Percentiles rank a stretch among this genome's conserved stretches.
These are phyloP conservation scores for Talaromyces rugulosus DNA, from an alignment of 2,329 filamentous ascomycete genomes.

Conservation along the genomic window DNA sequence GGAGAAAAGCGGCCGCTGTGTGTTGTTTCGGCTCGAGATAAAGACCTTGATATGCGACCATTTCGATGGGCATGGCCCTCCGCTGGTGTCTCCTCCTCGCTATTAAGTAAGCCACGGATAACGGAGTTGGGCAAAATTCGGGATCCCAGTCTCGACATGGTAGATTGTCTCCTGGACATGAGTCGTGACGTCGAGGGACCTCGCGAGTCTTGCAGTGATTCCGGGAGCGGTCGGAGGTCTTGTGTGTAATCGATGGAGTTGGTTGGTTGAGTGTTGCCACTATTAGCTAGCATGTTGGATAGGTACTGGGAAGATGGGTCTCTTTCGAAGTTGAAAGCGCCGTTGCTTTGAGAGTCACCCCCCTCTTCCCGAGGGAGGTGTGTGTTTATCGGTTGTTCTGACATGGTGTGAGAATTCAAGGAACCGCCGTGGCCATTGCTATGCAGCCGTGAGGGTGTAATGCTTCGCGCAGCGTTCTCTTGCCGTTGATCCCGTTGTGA, in stretches of 20 bases:
- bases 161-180: constrained; percentile 40
- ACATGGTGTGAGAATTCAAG: constrained; percentile 28
- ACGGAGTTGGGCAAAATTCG: constrained; percentile 45
- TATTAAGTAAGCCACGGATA: constrained; percentile 40
- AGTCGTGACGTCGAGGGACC: constrained; percentile 15
- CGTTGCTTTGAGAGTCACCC: constrained; percentile 7
- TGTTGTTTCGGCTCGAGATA: constrained; percentile 30
- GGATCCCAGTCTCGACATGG: constrained; percentile 46
- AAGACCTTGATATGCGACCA: constrained; percentile 36
- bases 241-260: constrained; percentile 6
- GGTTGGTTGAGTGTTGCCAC: constrained; percentile 1
- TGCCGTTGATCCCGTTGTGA: constrained; percentile 34
- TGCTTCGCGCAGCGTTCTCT: constrained; percentile 20
- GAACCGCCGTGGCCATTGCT: constrained; percentile 29
- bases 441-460: constrained; percentile 18
- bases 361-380: constrained; percentile 14
- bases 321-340: constrained; percentile 8
- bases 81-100: constrained; percentile 42
- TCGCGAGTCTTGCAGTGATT: constrained; percentile 3
- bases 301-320: constrained; percentile 2
- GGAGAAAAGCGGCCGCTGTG: constrained; percentile 36
- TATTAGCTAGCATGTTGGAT: constrained; percentile 1
- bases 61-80: constrained; percentile 43
- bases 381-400: constrained; percentile 24
- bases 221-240: constrained; percentile 17